Conservation (phyloP, 1,284 basidiomycete genomes). For the Coniferiporia sulphurascens region DNA sequence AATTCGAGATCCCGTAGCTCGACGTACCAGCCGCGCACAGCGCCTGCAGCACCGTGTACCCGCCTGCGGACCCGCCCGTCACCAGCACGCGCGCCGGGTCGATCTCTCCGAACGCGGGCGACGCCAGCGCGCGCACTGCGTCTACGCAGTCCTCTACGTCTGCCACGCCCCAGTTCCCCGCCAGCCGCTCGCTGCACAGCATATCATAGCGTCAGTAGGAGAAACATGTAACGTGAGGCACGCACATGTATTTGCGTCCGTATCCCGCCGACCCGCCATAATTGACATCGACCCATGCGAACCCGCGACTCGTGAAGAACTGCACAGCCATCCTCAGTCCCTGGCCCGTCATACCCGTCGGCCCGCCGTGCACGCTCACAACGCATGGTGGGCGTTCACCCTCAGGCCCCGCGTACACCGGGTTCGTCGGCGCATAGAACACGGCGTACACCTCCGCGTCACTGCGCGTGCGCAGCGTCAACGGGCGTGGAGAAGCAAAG, state of each 20-base stretch:
- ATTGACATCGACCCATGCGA: constrained; percentile 53
- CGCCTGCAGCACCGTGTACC: constrained; percentile 52
- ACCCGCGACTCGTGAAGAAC: constrained; percentile 67
- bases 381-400: constrained; percentile 62
- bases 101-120: constrained; percentile 39
- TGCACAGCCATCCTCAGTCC: constrained; percentile 49
- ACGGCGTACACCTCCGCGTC: constrained; percentile 49
- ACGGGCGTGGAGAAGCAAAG: constrained; percentile 43
- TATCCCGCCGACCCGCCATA: constrained; percentile 68
- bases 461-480: constrained; percentile 36
- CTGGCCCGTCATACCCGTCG: constrained; percentile 43
- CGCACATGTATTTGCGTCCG: constrained; percentile 51
- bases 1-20: constrained; percentile 51
- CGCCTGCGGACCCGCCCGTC: constrained; percentile 57
- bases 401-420: constrained; percentile 41
- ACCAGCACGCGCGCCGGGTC: constrained; percentile 56
- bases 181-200: constrained; percentile 45
- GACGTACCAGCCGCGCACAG: constrained; percentile 41
- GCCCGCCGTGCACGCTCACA: constrained; percentile 62
- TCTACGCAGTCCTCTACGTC: constrained; percentile 60
- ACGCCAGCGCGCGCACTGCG: constrained; percentile 44
- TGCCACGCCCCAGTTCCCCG: constrained; percentile 60
- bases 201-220: background rate
- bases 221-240: background rate
- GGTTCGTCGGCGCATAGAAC: constrained; percentile 60